phyloP scores from a whole-genome alignment of 495 filamentous ascomycete genomes.

The Penicillium crystallinum region DNA sequence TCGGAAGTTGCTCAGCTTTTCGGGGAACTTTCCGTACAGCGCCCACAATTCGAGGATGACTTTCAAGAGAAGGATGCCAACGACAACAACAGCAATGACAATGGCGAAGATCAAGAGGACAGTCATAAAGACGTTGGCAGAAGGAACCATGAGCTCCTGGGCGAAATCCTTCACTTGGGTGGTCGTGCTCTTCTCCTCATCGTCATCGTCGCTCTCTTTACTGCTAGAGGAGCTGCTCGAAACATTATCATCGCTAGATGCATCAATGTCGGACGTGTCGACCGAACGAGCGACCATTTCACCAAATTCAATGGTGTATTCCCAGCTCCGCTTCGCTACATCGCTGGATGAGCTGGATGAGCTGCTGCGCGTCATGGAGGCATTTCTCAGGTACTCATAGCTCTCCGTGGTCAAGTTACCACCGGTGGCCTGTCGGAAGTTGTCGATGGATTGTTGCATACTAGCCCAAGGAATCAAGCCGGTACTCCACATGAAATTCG shows the following conservation, averaged over 20 bases:
- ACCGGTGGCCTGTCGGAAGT: conserved; percentile 72
- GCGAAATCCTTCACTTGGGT: conserved; percentile 69
- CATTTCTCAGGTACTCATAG: conserved; percentile 66
- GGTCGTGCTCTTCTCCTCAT: conserved; percentile 34
- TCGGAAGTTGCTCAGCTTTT: conserved; percentile 75
- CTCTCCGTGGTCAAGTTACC: conserved; percentile 80
- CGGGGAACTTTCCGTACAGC: conserved; percentile 80
- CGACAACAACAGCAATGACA: conserved; percentile 75
- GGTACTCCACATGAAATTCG: conserved; percentile 90
- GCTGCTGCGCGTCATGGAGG: conserved; percentile 29
- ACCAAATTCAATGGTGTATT: conserved; percentile 37
- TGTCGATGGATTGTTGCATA: conserved; percentile 81
- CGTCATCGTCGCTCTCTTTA: conserved; percentile 22
- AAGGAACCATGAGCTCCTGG: conserved; percentile 74
- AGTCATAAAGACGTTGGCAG: conserved; percentile 94
- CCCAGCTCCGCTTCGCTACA: conserved; percentile 47
- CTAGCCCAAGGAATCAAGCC: conserved; percentile 76
- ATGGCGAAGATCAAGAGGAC: conserved; percentile 84
- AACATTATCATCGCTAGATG: conserved; percentile 42
- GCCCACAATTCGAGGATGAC: conserved; percentile 90
- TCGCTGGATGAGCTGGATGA: conserved; percentile 40
- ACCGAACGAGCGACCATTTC: conserved; percentile 49
- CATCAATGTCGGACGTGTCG: conserved; percentile 41
- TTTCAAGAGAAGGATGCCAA: conserved; percentile 86
- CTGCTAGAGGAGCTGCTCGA: conserved; percentile 35